phyloP scores from a whole-genome alignment of 306 rosid species.

The peach (Prunus persica) region DNA sequence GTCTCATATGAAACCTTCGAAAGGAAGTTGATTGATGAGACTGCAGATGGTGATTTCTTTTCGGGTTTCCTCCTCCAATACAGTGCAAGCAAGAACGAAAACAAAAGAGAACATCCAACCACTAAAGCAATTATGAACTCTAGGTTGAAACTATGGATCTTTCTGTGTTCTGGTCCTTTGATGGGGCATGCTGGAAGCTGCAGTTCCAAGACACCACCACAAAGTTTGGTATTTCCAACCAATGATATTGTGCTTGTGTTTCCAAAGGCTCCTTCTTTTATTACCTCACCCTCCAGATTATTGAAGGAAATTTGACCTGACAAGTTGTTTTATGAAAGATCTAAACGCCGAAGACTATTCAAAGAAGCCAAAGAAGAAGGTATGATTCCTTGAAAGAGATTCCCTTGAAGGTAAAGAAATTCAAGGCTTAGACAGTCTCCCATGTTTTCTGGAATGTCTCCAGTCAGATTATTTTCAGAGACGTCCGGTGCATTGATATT shows the following conservation, averaged over 20 bases:
- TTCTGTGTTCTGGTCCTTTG: not conserved
- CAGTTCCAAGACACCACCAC: conserved; percentile 19
- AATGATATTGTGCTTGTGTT: conserved; percentile 18
- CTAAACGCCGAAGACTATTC: conserved; percentile 24
- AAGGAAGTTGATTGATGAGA: not conserved
- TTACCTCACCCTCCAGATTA: conserved; percentile 40
- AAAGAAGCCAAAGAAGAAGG: conserved; percentile 38
- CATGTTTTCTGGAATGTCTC: conserved; percentile 32
- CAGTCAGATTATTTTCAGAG: conserved; percentile 26
- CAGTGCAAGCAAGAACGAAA: not conserved
- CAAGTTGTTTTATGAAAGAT: conserved; percentile 32
- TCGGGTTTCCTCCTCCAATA: not conserved
- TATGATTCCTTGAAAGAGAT: conserved; percentile 22
- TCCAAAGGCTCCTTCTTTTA: conserved; percentile 29
- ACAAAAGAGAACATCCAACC: not conserved
- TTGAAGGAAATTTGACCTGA: conserved; percentile 41
- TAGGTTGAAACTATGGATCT: not conserved
- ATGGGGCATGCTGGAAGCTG: conserved; percentile 22
- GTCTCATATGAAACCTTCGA: not conserved
- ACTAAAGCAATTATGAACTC: not conserved
- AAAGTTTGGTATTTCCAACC: conserved; percentile 17
- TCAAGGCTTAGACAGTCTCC: conserved; percentile 28
- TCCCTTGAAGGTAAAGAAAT: conserved; percentile 21
- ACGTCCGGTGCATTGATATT: conserved; percentile 12
- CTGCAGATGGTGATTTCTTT: not conserved